phyloP scores from a whole-genome alignment of 352 stramenopile species.

The Globisporangium mamillatum region DNA sequence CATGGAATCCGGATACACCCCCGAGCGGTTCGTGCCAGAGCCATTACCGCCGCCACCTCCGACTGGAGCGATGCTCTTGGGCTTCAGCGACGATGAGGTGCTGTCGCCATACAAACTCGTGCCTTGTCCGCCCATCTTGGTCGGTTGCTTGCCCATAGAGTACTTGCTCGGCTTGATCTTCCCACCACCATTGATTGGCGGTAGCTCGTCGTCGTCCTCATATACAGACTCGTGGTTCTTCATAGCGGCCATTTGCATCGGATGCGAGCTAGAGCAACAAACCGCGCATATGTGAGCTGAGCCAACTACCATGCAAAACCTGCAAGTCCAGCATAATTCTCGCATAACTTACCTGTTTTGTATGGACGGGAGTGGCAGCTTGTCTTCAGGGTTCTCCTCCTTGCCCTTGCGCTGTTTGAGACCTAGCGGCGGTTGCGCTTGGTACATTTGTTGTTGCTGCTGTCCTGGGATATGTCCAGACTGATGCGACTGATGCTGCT shows the following conservation, averaged over 20 bases:
- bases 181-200: slow-evolving; percentile 10
- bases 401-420: slow-evolving; percentile 50
- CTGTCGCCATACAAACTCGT: slow-evolving; percentile 20
- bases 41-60: slow-evolving; percentile 19
- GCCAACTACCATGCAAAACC: not conserved
- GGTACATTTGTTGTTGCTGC: slow-evolving; percentile 20
- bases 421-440: slow-evolving; percentile 26
- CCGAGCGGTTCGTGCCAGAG: slow-evolving; percentile 31
- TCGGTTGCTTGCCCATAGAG: slow-evolving; percentile 27
- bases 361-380: slow-evolving; percentile 51
- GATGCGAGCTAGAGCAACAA: slow-evolving; percentile 3
- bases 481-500: not conserved
- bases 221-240: slow-evolving; percentile 8
- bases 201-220: slow-evolving; percentile 10
- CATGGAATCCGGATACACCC: slow-evolving; percentile 24
- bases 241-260: slow-evolving; percentile 6
- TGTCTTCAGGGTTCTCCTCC: slow-evolving; percentile 48
- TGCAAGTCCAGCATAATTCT: slow-evolving; percentile 1
- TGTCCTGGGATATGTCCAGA: not conserved
- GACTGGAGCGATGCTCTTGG: slow-evolving; percentile 19
- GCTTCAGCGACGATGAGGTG: slow-evolving; percentile 24
- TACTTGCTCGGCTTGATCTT: slow-evolving; percentile 29
- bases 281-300: not conserved
- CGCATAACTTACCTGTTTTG: slow-evolving; percentile 32
- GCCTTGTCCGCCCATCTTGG: slow-evolving; percentile 8